A percentile compares a stretch with the other conserved stretches of the same genome.
These are phyloP conservation scores for Coemansia sp. DNA, from an alignment of 192 early-diverging fungal genomes.

Conservation along the genomic window DNA sequence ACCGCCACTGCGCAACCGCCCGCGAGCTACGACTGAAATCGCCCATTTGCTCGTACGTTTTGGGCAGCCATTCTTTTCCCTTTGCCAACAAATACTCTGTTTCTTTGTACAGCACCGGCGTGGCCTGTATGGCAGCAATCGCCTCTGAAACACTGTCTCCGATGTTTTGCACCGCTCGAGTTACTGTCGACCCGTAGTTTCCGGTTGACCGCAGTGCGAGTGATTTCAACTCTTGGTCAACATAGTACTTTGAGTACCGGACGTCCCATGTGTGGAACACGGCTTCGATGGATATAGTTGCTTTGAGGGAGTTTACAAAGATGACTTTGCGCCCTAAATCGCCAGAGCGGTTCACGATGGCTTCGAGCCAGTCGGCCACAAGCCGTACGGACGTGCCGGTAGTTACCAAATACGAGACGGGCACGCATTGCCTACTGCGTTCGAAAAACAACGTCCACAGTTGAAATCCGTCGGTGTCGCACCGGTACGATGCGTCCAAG, in stretches of 20 bases:
- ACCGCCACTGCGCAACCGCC: slow-evolving; percentile 39
- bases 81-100: slow-evolving; percentile 12
- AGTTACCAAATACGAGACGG: slow-evolving; percentile 33
- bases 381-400: slow-evolving; percentile 18
- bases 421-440: slow-evolving; percentile 12
- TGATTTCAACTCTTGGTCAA: slow-evolving; percentile 23
- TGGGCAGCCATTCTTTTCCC: slow-evolving; percentile 17
- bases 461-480: slow-evolving; percentile 33
- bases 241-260: slow-evolving; percentile 31
- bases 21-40: slow-evolving; percentile 17
- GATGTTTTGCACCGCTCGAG: slow-evolving; percentile 8
- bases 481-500: slow-evolving; percentile 29
- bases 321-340: slow-evolving; percentile 15
- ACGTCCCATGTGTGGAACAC: slow-evolving; percentile 32
- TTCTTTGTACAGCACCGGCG: background rate
- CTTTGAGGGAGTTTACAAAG: slow-evolving; percentile 25
- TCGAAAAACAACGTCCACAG: slow-evolving; percentile 49
- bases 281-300: background rate
- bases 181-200: background rate
- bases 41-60: background rate
- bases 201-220: background rate
- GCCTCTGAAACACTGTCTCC: slow-evolving; percentile 1
- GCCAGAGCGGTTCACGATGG: slow-evolving; percentile 1
- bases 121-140: background rate
- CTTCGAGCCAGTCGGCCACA: slow-evolving; percentile 30